Evolutionary conservation across 805 yeast species (phyloP).

Genomic region (Danielia reshetovae): DNA sequence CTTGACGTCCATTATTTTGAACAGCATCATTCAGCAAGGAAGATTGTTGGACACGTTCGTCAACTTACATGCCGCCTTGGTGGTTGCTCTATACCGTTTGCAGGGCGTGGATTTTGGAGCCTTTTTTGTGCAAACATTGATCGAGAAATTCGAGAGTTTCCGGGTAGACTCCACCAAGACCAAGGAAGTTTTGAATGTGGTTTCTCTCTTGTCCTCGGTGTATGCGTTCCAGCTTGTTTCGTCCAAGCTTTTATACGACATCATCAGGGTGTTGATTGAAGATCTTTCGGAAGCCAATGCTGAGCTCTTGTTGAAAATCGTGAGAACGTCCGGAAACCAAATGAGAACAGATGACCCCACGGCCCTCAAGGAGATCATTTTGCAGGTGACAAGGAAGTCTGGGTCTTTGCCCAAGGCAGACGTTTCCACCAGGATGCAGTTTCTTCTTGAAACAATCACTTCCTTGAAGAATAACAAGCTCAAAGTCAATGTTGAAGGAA

Average conservation of each 20-base stretch:
- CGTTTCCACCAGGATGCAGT: slow-evolving; percentile 64
- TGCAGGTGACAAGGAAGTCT: slow-evolving; percentile 46
- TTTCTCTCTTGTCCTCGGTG: slow-evolving; percentile 71
- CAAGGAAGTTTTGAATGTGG: slow-evolving; percentile 57
- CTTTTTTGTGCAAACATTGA: slow-evolving; percentile 67
- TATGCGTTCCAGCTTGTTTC: slow-evolving; percentile 77
- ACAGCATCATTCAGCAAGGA: slow-evolving; percentile 59
- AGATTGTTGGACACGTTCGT: slow-evolving; percentile 75
- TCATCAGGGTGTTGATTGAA: slow-evolving; percentile 52
- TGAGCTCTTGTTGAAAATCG: slow-evolving; percentile 67
- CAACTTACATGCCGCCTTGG: slow-evolving; percentile 71
- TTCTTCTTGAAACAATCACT: slow-evolving; percentile 79
- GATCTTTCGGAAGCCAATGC: slow-evolving; percentile 68
- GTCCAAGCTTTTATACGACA: slow-evolving; percentile 71
- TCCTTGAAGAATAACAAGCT: slow-evolving; percentile 84
- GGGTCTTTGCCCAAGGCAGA: slow-evolving; percentile 30
- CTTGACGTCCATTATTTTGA: slow-evolving; percentile 58
- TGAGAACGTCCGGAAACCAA: slow-evolving; percentile 76
- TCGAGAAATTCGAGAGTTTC: slow-evolving; percentile 59
- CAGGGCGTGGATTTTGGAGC: slow-evolving; percentile 94
- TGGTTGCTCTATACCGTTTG: slow-evolving; percentile 67
- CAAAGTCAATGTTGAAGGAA: slow-evolving; percentile 49
- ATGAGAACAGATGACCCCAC: slow-evolving; percentile 87
- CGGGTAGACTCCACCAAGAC: slow-evolving; percentile 28
- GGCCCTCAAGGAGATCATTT: slow-evolving; percentile 75